These are phyloP conservation scores for Punctularia strigosozonata DNA, from an alignment of 768 basidiomycete genomes.

Conservation along the genomic window DNA sequence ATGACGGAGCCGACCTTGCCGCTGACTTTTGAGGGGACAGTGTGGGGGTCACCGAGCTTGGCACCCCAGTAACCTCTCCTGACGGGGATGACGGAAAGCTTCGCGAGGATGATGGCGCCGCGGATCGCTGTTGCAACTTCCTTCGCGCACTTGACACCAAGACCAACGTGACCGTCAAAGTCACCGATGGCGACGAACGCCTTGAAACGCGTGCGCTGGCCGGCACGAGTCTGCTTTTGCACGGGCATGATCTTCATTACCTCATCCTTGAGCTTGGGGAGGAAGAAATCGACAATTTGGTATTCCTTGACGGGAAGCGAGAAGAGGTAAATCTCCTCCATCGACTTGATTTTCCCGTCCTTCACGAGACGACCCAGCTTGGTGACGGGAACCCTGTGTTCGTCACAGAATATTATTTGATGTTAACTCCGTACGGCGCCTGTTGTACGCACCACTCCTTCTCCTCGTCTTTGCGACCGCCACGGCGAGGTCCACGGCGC, in stretches of 20 bases:
- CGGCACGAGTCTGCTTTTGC: conserved; percentile 99
- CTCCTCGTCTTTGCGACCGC: conserved; percentile 98
- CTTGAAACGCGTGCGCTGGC: conserved; percentile 99
- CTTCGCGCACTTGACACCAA: conserved; percentile 99
- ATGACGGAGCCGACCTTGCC: conserved; percentile 99
- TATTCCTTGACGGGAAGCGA: conserved; percentile 98
- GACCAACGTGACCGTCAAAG: conserved; percentile 95
- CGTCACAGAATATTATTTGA: conserved; percentile 5
- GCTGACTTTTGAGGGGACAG: conserved; percentile 95
- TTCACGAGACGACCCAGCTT: conserved; percentile 98
- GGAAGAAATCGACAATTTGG: conserved; percentile 99
- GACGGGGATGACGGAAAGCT: conserved; percentile 95
- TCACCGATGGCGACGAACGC: conserved; percentile 99
- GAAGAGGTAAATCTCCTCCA: conserved; percentile 99
- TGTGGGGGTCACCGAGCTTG: conserved; percentile 97
- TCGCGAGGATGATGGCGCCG: conserved; percentile 98
- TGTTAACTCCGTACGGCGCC: conserved; percentile 3
- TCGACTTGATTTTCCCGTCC: conserved; percentile 99
- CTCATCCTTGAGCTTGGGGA: conserved; percentile 98
- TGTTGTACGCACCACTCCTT: conserved; percentile 80
- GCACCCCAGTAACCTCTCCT: conserved; percentile 99
- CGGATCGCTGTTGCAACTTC: conserved; percentile 99
- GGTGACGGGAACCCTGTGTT: conserved; percentile 84
- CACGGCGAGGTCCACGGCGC: conserved; percentile 78
- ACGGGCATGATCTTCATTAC: conserved; percentile 99